These are phyloP conservation scores for Cephalotrichum gorgonifer DNA, from an alignment of 2,329 filamentous ascomycete species.

Conservation along the genomic window DNA sequence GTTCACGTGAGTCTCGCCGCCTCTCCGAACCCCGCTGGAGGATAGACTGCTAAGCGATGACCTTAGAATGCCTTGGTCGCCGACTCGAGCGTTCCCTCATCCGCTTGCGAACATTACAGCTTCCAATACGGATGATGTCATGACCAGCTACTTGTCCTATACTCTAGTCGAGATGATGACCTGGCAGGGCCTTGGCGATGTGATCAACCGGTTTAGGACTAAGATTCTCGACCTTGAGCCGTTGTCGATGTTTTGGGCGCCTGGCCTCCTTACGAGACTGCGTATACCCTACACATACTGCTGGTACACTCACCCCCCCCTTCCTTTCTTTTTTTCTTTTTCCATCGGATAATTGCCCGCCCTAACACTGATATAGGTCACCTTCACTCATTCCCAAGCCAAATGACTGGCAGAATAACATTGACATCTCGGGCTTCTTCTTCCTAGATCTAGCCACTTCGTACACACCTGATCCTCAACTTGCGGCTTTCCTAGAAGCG, in stretches of 20 bases:
- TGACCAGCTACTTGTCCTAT: conserved; percentile 77
- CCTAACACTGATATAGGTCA: conserved; percentile 32
- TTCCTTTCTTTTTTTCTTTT: too few relatives aligned
- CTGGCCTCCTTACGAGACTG: conserved; percentile 65
- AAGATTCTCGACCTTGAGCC: conserved; percentile 65
- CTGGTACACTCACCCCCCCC: conserved; percentile 48
- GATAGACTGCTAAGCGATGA: not conserved
- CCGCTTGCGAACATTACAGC: conserved; percentile 74
- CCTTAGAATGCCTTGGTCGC: conserved; percentile 83
- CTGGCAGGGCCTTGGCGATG: conserved; percentile 83
- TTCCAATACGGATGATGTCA: conserved; percentile 62
- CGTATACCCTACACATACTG: conserved; percentile 82
- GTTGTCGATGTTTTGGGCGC: conserved; percentile 72
- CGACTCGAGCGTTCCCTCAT: conserved; percentile 77
- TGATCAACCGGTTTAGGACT: conserved; percentile 80
- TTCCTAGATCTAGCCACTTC: conserved; percentile 59
- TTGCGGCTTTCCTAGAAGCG: conserved; percentile 54
- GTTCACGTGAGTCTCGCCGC: conserved; percentile 59
- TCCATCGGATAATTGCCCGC: not conserved
- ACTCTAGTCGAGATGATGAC: conserved; percentile 83
- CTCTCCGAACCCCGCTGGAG: not conserved
- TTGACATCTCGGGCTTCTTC: conserved; percentile 67
- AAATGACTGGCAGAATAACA: conserved; percentile 61
- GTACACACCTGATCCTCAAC: conserved; percentile 54
- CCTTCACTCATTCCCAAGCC: conserved; percentile 71